A percentile compares a stretch with the other conserved stretches of the same genome.
phyloP scores from a whole-genome alignment of 805 yeast species.

The Cephaloascus fragrans region DNA sequence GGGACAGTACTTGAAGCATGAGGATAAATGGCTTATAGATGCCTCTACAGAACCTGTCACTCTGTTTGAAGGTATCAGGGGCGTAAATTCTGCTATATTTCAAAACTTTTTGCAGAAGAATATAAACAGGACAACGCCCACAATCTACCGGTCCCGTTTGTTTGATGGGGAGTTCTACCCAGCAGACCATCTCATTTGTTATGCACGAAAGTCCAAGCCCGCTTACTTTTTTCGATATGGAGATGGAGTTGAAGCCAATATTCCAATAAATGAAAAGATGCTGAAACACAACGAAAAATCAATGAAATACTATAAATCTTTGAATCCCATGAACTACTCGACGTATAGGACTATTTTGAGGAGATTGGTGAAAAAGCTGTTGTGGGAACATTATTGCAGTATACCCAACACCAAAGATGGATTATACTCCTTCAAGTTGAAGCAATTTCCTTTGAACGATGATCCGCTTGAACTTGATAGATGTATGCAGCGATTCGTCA shows the following conservation, averaged over 20 bases:
- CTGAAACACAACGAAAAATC: not conserved
- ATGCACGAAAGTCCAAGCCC: constrained; percentile 19
- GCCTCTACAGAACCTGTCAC: too few species aligned
- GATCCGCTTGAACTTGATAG: constrained; percentile 6
- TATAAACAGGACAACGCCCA: too few species aligned
- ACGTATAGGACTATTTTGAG: constrained; percentile 8
- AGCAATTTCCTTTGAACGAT: constrained; percentile 5
- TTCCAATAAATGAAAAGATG: constrained; percentile 24
- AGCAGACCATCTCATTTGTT: constrained; percentile 9
- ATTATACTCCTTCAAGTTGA: constrained; percentile 9
- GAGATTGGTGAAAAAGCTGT: constrained; percentile 8
- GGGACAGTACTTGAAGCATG: too few species aligned
- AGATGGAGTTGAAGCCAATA: constrained; percentile 32
- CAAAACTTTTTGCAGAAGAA: not conserved
- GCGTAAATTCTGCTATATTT: constrained; percentile 1
- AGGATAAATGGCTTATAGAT: too few species aligned
- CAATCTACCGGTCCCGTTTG: not conserved
- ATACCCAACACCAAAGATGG: constrained; percentile 11
- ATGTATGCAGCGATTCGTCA: constrained; percentile 7
- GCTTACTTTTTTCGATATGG: constrained; percentile 8
- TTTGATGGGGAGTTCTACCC: constrained; percentile 11
- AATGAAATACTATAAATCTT: constrained; percentile 1
- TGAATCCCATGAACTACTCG: constrained; percentile 9
- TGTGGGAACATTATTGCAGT: constrained; percentile 7
- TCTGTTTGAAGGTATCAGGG: constrained; percentile 9